A percentile compares a stretch with the other conserved stretches of the same genome.
phyloP scores from a whole-genome alignment of 345 rosid genomes.

The Salix purpurea region DNA sequence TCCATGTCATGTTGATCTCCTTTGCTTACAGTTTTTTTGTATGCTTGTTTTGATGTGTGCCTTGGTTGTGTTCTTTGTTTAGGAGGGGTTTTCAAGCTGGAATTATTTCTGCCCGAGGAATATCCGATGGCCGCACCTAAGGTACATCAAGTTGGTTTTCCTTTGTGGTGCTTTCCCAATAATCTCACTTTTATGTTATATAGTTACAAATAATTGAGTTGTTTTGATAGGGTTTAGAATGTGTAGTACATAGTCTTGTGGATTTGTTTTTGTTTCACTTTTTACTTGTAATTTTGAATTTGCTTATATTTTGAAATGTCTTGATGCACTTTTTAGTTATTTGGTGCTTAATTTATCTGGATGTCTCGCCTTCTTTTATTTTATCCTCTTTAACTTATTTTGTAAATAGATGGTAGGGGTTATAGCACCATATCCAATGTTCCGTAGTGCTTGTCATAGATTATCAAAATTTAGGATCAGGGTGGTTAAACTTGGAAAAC shows the following conservation, averaged over 20 bases:
- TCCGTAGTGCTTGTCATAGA: background rate
- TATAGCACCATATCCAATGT: background rate
- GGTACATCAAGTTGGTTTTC: conserved; percentile 37
- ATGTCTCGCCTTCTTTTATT: background rate
- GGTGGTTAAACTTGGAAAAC: background rate
- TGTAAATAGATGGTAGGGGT: background rate
- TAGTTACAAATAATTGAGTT: background rate
- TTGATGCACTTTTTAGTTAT: background rate
- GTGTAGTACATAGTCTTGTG: background rate
- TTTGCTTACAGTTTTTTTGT: background rate
- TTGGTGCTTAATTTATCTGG: background rate
- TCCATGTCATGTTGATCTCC: background rate
- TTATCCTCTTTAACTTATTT: background rate
- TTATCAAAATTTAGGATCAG: background rate
- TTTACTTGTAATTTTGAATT: background rate
- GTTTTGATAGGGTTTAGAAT: background rate
- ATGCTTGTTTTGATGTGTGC: background rate
- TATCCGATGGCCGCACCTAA: conserved; percentile 99
- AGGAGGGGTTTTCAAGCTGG: conserved; percentile 99
- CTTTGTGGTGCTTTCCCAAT: background rate
- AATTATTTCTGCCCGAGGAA: conserved; percentile 96
- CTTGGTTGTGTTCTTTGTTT: conserved; percentile 21
- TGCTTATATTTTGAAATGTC: background rate
- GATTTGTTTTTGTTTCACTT: background rate
- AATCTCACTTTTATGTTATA: background rate